These are phyloP conservation scores for Linnemannia hyalina DNA, from an alignment of 192 early-diverging fungal species.

Conservation along the genomic window DNA sequence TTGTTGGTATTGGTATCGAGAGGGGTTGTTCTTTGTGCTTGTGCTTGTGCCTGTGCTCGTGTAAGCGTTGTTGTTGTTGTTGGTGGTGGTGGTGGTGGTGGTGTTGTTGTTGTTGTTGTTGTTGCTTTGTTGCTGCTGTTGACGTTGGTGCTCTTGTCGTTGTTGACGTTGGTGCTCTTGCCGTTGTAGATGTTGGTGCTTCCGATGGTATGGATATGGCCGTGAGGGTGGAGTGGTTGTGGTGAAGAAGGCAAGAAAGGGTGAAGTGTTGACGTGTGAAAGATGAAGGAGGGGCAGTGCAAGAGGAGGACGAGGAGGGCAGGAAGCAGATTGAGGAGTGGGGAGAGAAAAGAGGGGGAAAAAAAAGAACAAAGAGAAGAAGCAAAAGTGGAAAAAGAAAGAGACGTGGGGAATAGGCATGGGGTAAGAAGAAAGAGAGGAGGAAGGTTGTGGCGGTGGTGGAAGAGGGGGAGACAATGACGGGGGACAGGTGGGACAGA, in stretches of 20 bases:
- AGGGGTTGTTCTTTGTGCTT: too few species aligned
- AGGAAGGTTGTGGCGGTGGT: too few species aligned
- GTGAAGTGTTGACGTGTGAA: too few species aligned
- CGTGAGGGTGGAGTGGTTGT: background rate
- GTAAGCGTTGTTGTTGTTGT: background rate
- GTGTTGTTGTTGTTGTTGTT: background rate
- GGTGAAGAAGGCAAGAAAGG: background rate
- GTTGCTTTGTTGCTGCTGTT: too few species aligned
- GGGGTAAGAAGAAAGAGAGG: background rate
- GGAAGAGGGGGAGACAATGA: background rate
- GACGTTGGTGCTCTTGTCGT: background rate
- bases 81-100: background rate
- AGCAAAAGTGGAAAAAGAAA: background rate
- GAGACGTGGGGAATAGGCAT: background rate
- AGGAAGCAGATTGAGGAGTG: background rate
- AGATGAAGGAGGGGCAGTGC: background rate
- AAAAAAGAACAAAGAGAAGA: background rate
- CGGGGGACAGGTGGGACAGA: background rate
- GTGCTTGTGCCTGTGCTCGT: background rate
- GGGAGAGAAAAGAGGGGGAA: background rate
- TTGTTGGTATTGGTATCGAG: too few species aligned
- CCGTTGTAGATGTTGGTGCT: too few species aligned
- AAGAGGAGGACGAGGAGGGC: background rate
- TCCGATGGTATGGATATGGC: too few species aligned
- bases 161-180: background rate